Evolutionary conservation across 2,329 filamentous ascomycete species (phyloP), one percentile per base, ranked within the genome.

Genomic region (Phialocephala sp.): DNA sequence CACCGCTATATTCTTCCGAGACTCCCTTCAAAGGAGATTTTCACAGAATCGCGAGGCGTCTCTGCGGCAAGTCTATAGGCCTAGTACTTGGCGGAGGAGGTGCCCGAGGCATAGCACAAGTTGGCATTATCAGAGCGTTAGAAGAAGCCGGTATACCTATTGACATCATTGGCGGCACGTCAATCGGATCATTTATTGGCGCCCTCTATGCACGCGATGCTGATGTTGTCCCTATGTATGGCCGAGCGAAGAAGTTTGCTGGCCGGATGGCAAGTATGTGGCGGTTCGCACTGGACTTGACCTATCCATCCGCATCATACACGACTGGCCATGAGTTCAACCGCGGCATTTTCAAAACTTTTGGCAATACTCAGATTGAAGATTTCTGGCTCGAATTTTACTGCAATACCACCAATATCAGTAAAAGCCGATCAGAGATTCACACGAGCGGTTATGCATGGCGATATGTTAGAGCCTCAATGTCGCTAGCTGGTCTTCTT

Each of bases 331-430:
- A 99, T 76, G 95, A 99, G 75, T 99, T 99, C 85, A 99, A 99
- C 74, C 91, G 95, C 8, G 95, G 95, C 47, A 97, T 99, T 70
- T 99, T 97, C 87, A 99, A 99, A 79, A 93, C 94, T 0, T 97
- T 99, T 77, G 95, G 94, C 15, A 93, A 97, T 74, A 92, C 92
- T 11, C 95, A 98, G 76, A 98, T 99, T 65, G 95, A 99, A 79
- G 95, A 99, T 77, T 99, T 98, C 75, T 99, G 95, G 95, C 86
- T 99, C 12, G 93, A 97, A 72, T 99, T 93, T 77, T 99, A 99
- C 80, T 99, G 96, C 85, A 99, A 99, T 79, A 98, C 95, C 0
- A 99, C 96, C 43, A 99, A 98, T 78, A 98, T 99, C 79, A 96
- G 91, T 81, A 96, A 97, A 78, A 95, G 91, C 67, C 87, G 94